These are phyloP conservation scores for Azolla pinnata DNA, from an alignment of 75 land plant species.

Conservation along the genomic window DNA sequence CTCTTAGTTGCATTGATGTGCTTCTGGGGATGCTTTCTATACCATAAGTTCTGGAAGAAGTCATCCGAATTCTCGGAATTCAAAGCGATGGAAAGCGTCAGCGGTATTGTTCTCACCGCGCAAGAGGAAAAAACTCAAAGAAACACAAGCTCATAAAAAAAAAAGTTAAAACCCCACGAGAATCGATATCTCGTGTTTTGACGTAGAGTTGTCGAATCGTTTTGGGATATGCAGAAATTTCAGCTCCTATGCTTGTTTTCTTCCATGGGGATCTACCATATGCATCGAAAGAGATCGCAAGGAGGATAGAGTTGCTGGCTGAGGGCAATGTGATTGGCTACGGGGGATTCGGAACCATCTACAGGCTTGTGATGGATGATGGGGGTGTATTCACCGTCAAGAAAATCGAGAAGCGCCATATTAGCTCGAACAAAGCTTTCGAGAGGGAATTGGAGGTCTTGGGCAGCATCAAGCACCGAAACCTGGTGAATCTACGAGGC, in stretches of 20 bases:
- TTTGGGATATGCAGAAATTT: too few species aligned
- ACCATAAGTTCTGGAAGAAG: conserved; percentile 58
- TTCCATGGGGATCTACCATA: conserved; percentile 87
- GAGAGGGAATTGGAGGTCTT: conserved; percentile 88
- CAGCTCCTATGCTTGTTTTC: conserved; percentile 81
- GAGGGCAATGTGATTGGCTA: conserved; percentile 65
- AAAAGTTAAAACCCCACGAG: too few species aligned
- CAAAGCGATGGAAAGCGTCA: not conserved
- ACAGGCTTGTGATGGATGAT: conserved; percentile 92
- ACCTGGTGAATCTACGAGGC: conserved; percentile 86
- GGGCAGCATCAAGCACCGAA: conserved; percentile 86
- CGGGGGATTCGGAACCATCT: conserved; percentile 92
- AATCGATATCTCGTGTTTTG: too few species aligned
- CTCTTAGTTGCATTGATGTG: conserved; percentile 82
- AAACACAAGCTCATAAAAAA: too few species aligned
- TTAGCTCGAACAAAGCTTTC: conserved; percentile 63
- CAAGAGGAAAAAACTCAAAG: too few species aligned
- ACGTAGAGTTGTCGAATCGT: too few species aligned
- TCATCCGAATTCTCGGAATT: conserved; percentile 18
- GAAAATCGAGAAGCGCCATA: conserved; percentile 58
- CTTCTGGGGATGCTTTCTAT: conserved; percentile 90
- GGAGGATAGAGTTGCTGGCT: conserved; percentile 52
- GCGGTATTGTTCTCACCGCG: too few species aligned
- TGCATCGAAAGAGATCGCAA: conserved; percentile 78
- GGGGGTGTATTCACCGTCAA: conserved; percentile 91